Percentiles rank a stretch among this genome's conserved stretches.
These are phyloP conservation scores for Friedmanniomyces simplex DNA, from an alignment of 495 filamentous ascomycete genomes.

Conservation along the genomic window DNA sequence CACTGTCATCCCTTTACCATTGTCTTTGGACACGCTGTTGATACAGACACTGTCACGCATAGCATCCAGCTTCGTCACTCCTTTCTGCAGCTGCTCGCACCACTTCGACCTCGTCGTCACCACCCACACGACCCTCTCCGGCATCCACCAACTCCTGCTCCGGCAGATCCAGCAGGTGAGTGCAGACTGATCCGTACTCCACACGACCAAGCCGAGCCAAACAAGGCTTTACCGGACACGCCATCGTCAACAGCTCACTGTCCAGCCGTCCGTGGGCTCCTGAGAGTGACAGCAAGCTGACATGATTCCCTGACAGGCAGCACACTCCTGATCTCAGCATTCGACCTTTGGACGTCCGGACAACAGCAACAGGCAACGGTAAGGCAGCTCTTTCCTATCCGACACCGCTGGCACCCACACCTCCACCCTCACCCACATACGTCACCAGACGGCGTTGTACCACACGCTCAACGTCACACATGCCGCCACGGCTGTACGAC, in stretches of 20 bases:
- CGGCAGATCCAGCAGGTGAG: conserved; percentile 7
- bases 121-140: not conserved
- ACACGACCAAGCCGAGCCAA: not conserved
- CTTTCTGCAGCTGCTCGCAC: conserved; percentile 15
- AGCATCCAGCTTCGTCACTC: conserved; percentile 16
- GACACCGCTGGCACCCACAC: not conserved
- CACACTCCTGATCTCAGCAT: not conserved
- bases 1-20: conserved; percentile 5
- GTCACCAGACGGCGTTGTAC: not conserved
- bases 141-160: conserved; percentile 5
- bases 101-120: conserved; percentile 10
- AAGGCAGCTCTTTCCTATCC: not conserved
- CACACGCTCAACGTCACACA: not conserved
- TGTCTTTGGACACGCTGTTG: conserved; percentile 15
- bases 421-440: not conserved
- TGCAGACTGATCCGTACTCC: not conserved
- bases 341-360: not conserved
- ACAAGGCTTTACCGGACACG: not conserved
- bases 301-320: not conserved
- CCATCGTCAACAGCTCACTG: not conserved
- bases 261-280: not conserved
- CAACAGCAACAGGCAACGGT: conserved; percentile 6
- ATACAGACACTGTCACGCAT: conserved; percentile 12
- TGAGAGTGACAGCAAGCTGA: not conserved
- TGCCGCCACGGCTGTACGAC: not conserved